Conservation (phyloP, 208 protist genomes). For the Leishmania lainsoni region DNA sequence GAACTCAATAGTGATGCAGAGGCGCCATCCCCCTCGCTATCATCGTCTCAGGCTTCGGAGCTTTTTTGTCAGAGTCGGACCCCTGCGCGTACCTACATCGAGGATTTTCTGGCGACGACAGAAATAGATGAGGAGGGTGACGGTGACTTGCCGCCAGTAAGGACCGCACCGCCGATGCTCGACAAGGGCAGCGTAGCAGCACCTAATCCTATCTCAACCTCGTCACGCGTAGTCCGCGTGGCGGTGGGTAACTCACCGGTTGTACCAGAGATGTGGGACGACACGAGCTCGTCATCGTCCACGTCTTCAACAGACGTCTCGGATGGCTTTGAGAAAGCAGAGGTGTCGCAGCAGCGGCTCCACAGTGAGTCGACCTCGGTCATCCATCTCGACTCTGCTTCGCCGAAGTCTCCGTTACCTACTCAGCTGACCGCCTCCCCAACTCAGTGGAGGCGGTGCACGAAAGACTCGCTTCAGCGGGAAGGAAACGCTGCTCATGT, state of each 20-base stretch:
- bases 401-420: neutral
- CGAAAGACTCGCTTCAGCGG: neutral
- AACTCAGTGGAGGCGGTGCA: neutral
- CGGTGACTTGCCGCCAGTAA: neutral
- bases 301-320: neutral
- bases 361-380: neutral
- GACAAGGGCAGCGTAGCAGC: neutral
- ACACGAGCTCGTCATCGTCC: slow-evolving; percentile 23
- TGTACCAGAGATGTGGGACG: slow-evolving; percentile 28
- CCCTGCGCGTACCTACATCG: slow-evolving; percentile 20
- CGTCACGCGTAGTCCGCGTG: neutral
- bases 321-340: neutral
- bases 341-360: neutral
- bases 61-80: slow-evolving; percentile 11
- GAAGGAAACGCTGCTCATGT: neutral
- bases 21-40: neutral
- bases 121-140: slow-evolving; percentile 6
- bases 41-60: neutral
- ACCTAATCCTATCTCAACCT: neutral
- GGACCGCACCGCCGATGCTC: neutral
- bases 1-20: neutral
- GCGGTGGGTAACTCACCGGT: slow-evolving; percentile 27
- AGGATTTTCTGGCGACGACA: slow-evolving; percentile 23
- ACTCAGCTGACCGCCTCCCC: slow-evolving; percentile 1
- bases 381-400: neutral